phyloP scores from a whole-genome alignment of 73 alveolate species.

The Tetrahymena borealis region DNA sequence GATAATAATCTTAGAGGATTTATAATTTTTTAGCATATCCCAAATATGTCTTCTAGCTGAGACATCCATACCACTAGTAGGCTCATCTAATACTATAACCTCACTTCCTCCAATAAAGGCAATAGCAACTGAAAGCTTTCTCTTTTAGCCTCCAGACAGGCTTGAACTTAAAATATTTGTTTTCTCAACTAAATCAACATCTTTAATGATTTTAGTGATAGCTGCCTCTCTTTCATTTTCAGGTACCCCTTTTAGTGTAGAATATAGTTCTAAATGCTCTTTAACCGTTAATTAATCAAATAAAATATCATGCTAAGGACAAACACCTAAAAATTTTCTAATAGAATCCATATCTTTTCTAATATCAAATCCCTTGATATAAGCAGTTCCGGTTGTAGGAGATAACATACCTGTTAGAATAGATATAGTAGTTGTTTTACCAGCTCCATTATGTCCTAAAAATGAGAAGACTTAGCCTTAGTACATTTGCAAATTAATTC shows the following conservation, averaged over 20 bases:
- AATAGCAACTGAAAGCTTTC: conserved; percentile 83
- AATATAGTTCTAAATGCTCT: conserved; percentile 70
- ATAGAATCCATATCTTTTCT: conserved; percentile 62
- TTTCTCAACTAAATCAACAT: conserved; percentile 50
- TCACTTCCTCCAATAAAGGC: conserved; percentile 95
- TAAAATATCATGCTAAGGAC: conserved; percentile 77
- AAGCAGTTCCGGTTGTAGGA: conserved; percentile 69
- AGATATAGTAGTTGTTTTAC: conserved; percentile 68
- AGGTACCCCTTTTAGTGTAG: conserved; percentile 60
- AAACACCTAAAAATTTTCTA: conserved; percentile 64
- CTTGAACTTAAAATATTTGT: conserved; percentile 45
- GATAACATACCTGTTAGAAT: conserved; percentile 67
- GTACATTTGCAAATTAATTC: conserved; percentile 22
- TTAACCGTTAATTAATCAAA: conserved; percentile 78
- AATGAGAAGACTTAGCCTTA: conserved; percentile 55
- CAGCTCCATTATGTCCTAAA: conserved; percentile 89
- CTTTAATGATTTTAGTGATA: conserved; percentile 35
- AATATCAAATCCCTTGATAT: conserved; percentile 56
- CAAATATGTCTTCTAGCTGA: conserved; percentile 91
- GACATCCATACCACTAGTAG: conserved; percentile 97
- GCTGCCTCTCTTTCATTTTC: conserved; percentile 32
- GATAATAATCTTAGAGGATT: conserved; percentile 74
- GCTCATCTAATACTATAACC: conserved; percentile 92
- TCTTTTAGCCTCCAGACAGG: conserved; percentile 85
- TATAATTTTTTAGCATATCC: conserved; percentile 89